phyloP scores from a whole-genome alignment of 768 basidiomycete genomes.

The Thelephora aurantiotincta region DNA sequence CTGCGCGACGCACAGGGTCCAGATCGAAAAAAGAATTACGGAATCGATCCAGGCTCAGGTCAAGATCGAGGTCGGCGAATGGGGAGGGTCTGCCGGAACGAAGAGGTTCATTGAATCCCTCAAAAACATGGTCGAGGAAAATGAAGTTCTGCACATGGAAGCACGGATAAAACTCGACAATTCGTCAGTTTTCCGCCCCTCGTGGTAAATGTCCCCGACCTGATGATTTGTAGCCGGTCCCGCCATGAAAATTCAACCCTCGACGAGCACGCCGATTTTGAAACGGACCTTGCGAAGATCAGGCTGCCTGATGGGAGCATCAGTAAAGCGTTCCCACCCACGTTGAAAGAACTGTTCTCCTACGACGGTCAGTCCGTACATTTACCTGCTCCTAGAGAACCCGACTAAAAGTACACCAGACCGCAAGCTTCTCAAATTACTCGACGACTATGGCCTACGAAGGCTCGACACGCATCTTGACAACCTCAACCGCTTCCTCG shows the following conservation, averaged over 20 bases:
- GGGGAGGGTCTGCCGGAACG: neutral
- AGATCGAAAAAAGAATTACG: neutral
- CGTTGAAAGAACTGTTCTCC: neutral
- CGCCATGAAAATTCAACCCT: neutral
- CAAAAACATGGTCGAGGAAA: neutral
- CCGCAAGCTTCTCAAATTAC: neutral
- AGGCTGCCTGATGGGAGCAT: neutral
- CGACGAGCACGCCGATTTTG: neutral
- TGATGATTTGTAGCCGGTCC: neutral
- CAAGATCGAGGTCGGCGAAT: neutral
- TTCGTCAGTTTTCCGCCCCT: neutral
- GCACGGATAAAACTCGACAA: neutral
- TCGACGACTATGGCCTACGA: neutral
- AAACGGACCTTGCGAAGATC: neutral
- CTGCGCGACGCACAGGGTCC: neutral
- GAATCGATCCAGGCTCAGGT: neutral
- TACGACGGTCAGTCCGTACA: neutral
- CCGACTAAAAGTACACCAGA: neutral
- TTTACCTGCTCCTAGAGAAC: no score
- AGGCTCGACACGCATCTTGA: neutral
- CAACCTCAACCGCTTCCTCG: neutral
- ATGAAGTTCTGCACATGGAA: neutral
- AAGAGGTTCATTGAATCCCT: neutral
- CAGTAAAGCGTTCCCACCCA: neutral
- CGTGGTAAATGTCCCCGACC: neutral